These are phyloP conservation scores for Hypoxylon sp. DNA, from an alignment of 2,329 filamentous ascomycete species.

Conservation along the genomic window DNA sequence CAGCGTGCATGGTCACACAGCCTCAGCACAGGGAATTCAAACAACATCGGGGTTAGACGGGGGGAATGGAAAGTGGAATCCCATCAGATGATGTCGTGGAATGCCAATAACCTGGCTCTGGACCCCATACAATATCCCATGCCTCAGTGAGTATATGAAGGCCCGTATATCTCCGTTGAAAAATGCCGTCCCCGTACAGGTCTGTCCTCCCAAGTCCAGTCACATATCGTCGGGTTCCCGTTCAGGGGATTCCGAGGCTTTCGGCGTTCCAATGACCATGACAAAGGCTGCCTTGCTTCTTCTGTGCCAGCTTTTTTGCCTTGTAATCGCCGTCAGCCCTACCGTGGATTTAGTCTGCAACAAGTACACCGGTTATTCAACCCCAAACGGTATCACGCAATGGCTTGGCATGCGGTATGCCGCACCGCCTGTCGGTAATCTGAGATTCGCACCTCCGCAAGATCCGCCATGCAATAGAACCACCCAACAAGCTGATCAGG, in stretches of 20 bases:
- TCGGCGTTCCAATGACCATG: slow-evolving; percentile 33
- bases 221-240: slow-evolving; percentile 24
- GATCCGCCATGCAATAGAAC: slow-evolving; percentile 67
- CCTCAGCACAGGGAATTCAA: slow-evolving; percentile 29
- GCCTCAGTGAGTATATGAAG: slow-evolving; percentile 26
- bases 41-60: slow-evolving; percentile 16
- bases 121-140: slow-evolving; percentile 20
- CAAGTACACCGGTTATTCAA: slow-evolving; percentile 71
- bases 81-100: slow-evolving; percentile 41
- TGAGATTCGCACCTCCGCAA: slow-evolving; percentile 77
- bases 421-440: slow-evolving; percentile 73
- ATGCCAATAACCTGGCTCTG: slow-evolving; percentile 28
- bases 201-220: slow-evolving; percentile 20
- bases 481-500: slow-evolving; percentile 68
- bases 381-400: slow-evolving; percentile 72
- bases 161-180: slow-evolving; percentile 17
- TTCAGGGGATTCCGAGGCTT: slow-evolving; percentile 33
- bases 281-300: slow-evolving; percentile 40
- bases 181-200: slow-evolving; percentile 17
- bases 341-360: slow-evolving; percentile 76
- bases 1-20: slow-evolving; percentile 42
- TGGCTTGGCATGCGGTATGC: slow-evolving; percentile 85
- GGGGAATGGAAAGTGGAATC: slow-evolving; percentile 25
- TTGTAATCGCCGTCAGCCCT: slow-evolving; percentile 47
- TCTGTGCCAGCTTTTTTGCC: slow-evolving; percentile 43